phyloP scores from a whole-genome alignment of 441 rosid species.

The Bocquillonia castaneifolia region DNA sequence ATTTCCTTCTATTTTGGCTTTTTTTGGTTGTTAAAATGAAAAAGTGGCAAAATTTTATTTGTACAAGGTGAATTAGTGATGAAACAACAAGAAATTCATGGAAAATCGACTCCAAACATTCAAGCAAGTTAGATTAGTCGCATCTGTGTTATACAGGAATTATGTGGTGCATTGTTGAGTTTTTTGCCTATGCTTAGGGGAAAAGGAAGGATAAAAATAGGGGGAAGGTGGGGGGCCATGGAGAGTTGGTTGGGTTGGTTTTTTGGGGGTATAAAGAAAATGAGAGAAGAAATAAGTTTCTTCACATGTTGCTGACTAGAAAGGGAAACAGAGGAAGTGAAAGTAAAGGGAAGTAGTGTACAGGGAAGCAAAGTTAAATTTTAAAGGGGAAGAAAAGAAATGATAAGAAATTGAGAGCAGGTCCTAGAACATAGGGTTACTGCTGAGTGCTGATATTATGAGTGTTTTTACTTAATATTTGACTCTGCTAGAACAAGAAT shows the following conservation, averaged over 20 bases:
- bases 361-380: neutral
- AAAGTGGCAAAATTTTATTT: too few species aligned
- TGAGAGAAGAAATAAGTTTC: neutral
- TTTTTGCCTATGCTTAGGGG: neutral
- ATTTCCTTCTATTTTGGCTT: too few species aligned
- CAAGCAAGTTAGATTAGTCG: neutral
- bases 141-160: neutral
- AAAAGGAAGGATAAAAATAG: neutral
- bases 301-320: neutral
- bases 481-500: neutral
- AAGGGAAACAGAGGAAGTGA: neutral
- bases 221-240: neutral
- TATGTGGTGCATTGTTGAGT: neutral
- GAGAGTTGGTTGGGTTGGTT: too few species aligned
- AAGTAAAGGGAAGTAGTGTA: neutral
- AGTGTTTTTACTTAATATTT: neutral
- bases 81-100: too few species aligned
- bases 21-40: neutral
- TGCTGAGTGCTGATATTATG: neutral
- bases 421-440: neutral
- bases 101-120: too few species aligned
- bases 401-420: neutral
- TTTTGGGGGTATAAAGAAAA: too few species aligned
- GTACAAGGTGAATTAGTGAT: neutral
- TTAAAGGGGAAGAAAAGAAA: neutral